Evolutionary conservation across 345 rosid species (phyloP).

Genomic region (Acer saccharum): DNA sequence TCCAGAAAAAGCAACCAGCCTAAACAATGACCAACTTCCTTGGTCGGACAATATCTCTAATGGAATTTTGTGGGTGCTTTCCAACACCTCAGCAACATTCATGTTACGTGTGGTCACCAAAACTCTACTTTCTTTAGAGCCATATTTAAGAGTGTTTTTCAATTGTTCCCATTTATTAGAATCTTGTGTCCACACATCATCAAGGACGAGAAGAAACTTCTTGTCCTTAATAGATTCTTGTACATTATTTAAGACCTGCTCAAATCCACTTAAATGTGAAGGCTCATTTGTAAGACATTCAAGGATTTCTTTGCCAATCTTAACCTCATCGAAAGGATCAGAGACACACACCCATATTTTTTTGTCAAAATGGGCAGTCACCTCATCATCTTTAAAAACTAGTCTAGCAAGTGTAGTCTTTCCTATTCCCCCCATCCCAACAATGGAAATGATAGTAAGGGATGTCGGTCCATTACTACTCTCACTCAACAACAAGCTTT

Average conservation of each 20-base stretch:
- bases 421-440: neutral
- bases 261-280: neutral
- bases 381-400: neutral
- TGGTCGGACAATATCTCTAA: neutral
- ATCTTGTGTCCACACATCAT: neutral
- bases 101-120: constrained; percentile 3
- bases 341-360: constrained; percentile 14
- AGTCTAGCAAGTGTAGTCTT: neutral
- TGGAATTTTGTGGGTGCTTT: neutral
- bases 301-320: neutral
- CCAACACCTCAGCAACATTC: neutral
- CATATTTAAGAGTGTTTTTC: neutral
- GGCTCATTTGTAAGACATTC: neutral
- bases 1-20: neutral
- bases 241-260: neutral
- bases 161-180: neutral
- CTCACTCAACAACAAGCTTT: neutral
- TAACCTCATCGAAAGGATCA: neutral
- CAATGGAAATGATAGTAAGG: neutral
- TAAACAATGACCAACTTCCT: neutral
- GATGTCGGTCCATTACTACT: neutral
- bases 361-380: neutral
- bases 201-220: neutral
- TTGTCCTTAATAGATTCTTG: neutral
- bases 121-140: neutral